Evolutionary conservation across 2,329 filamentous ascomycete genomes (phyloP), one percentile per base, ranked within the genome.

Genomic region (Aspergillus pseudoglaucus): DNA sequence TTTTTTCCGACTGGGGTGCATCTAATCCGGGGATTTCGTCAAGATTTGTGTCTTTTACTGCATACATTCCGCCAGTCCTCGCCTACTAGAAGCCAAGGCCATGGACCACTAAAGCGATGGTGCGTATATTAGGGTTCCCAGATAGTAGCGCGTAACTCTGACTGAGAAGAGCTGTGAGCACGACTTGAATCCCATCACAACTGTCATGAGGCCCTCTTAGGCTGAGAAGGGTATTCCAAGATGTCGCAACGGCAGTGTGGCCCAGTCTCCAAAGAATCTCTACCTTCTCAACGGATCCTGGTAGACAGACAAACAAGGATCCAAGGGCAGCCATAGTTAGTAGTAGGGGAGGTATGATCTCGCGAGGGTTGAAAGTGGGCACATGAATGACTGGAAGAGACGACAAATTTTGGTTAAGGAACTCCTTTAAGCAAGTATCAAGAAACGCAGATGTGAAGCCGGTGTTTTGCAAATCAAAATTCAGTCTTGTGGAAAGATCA

Each of bases 71-170:
- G 14, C 51, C 53, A 6, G 47, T 49, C 15, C 53, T 37, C 6
- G 53, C 55, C 56, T 53, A 59, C 43, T 56, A 56, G 27, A 59
- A 57, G 2, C 56, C 55, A 6, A 57, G 41, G 6, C 53, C 50
- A 22, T 55, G 56, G 37, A 55, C 53, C 4, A 56, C 51, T 3
- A 52, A 52, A 9, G 53, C 53, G 10, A 53, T 58, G 2, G 44
- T 52, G 8, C 53, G 50, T 10, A 57, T 56, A 27, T 42, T 49
- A 6, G 50, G 4, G 20, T 54, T 53, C 14, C 50, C 48, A 2
- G 55, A 57, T 0, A 56, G 18, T 10, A 56, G 30, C 10, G 55
- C 55, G 33, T 53, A 57, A n/a, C 44, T 49, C 25, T 53, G 53
- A 1, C 55, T 52, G 5, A 56, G 35, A 2, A 57, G 47, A 17